Conservation (phyloP, 495 filamentous ascomycete genomes). For the Umbilicaria muhlenbergii region DNA sequence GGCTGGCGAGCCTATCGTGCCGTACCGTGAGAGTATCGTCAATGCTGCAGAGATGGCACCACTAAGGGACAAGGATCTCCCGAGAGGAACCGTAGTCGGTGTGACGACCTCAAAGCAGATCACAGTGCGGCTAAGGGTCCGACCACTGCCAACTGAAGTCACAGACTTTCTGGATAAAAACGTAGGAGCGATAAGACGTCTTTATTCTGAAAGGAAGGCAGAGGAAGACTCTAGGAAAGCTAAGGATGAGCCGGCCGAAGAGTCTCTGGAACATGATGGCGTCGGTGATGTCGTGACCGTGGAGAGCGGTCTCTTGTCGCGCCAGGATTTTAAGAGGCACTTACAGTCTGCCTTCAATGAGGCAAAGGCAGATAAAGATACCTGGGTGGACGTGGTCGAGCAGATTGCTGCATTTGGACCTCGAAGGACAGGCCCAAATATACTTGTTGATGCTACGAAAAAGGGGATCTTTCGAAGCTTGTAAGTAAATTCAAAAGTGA, state of each 20-base stretch:
- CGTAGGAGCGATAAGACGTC: conserved; percentile 54
- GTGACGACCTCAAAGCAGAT: conserved; percentile 75
- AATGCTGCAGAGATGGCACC: conserved; percentile 79
- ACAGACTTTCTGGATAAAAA: conserved; percentile 80
- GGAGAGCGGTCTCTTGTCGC: conserved; percentile 39
- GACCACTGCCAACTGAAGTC: conserved; percentile 61
- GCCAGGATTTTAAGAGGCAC: conserved; percentile 60
- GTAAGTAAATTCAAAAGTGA: conserved; percentile 26
- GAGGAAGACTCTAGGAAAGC: conserved; percentile 22
- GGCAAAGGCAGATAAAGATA: conserved; percentile 46
- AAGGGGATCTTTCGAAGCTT: conserved; percentile 59
- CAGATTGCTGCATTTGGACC: conserved; percentile 84
- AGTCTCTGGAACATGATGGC: conserved; percentile 16
- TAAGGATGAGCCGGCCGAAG: conserved; percentile 9
- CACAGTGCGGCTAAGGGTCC: conserved; percentile 58
- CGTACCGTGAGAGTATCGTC: conserved; percentile 86
- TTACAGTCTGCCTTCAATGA: conserved; percentile 52
- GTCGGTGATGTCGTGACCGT: conserved; percentile 25
- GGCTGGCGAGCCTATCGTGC: conserved; percentile 83
- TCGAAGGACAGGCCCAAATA: conserved; percentile 67
- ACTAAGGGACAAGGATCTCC: conserved; percentile 69
- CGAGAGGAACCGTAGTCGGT: conserved; percentile 64
- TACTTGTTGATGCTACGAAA: conserved; percentile 73
- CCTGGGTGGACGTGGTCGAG: conserved; percentile 65
- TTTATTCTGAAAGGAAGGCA: conserved; percentile 52